Evolutionary conservation across 176 grass and related monocot genomes (phyloP).

Genomic region (Typha latifolia): DNA sequence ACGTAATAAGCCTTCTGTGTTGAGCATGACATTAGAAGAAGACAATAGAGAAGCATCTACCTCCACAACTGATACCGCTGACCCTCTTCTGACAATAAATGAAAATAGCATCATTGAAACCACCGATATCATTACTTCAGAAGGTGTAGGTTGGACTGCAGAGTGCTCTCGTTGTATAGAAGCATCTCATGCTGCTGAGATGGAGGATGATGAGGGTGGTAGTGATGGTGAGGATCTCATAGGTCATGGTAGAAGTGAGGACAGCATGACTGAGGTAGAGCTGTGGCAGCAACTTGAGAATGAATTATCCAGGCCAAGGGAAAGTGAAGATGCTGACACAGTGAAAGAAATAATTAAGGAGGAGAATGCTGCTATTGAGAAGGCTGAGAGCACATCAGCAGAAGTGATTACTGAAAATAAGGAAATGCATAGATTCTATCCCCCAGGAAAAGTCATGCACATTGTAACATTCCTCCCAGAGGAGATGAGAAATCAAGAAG

Average conservation of each 20-base stretch:
- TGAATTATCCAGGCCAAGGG: constrained; percentile 54
- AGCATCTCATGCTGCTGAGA: constrained; percentile 31
- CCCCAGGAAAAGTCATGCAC: constrained; percentile 95
- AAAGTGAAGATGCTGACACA: constrained; percentile 41
- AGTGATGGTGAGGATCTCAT: constrained; percentile 8
- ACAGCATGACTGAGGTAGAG: constrained; percentile 67
- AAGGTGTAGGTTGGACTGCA: constrained; percentile 33
- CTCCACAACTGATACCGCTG: constrained; percentile 13
- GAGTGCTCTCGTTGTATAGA: constrained; percentile 24
- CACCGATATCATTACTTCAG: constrained; percentile 36
- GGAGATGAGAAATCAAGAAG: constrained; percentile 26
- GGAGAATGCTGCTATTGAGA: constrained; percentile 37
- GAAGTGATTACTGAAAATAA: constrained; percentile 44
- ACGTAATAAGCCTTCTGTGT: constrained; percentile 47
- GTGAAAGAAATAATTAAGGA: constrained; percentile 54
- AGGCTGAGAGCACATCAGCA: constrained; percentile 15
- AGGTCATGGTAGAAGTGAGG: constrained; percentile 29
- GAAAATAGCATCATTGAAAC: constrained; percentile 34
- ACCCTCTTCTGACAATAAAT: constrained; percentile 33
- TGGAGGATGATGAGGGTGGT: constrained; percentile 35
- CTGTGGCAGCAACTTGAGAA: constrained; percentile 88
- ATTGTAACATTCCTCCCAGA: constrained; percentile 39
- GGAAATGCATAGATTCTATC: constrained; percentile 88
- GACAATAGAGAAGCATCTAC: constrained; percentile 14
- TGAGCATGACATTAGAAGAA: constrained; percentile 35